Conservation (phyloP, 2,329 filamentous ascomycete species). For the Calonectria hawksworthii region DNA sequence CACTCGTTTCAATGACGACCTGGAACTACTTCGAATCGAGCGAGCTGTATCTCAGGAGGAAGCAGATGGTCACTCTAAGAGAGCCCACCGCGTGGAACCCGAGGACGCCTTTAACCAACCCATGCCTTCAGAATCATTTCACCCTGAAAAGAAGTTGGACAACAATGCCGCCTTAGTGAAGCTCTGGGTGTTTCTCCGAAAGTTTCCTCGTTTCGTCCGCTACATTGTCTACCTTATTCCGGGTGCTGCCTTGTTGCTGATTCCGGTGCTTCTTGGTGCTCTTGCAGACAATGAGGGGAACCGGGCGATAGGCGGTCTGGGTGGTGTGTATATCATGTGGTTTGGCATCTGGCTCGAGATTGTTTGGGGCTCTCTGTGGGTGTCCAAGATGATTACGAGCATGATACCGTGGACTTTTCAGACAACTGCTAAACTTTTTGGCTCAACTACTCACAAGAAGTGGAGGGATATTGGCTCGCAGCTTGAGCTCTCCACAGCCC, state of each 20-base stretch:
- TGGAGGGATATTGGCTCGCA: slow-evolving; percentile 91
- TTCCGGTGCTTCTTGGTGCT: slow-evolving; percentile 61
- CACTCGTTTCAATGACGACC: slow-evolving; percentile 61
- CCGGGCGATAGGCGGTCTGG: slow-evolving; percentile 72
- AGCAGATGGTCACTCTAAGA: slow-evolving; percentile 46
- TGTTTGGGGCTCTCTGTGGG: slow-evolving; percentile 93
- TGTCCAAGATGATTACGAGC: slow-evolving; percentile 69
- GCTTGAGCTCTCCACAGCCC: slow-evolving; percentile 85
- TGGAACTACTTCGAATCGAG: slow-evolving; percentile 64
- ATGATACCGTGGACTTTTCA: slow-evolving; percentile 63
- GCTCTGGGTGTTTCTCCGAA: slow-evolving; percentile 60
- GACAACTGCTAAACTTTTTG: slow-evolving; percentile 76
- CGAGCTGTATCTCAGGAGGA: slow-evolving; percentile 61
- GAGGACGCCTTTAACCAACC: slow-evolving; percentile 63
- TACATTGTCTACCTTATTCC: slow-evolving; percentile 65
- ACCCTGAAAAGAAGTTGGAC: slow-evolving; percentile 47
- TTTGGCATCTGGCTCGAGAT: slow-evolving; percentile 97
- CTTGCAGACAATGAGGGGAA: slow-evolving; percentile 54
- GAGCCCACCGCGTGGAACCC: slow-evolving; percentile 52
- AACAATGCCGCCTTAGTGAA: slow-evolving; percentile 54
- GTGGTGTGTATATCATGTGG: slow-evolving; percentile 86
- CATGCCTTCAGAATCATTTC: slow-evolving; percentile 42
- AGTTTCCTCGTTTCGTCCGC: slow-evolving; percentile 64
- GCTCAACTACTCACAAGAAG: slow-evolving; percentile 90
- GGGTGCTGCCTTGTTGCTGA: slow-evolving; percentile 59